These are phyloP conservation scores for Platanus orientalis DNA, from an alignment of 164 flowering plant genomes.

Conservation along the genomic window DNA sequence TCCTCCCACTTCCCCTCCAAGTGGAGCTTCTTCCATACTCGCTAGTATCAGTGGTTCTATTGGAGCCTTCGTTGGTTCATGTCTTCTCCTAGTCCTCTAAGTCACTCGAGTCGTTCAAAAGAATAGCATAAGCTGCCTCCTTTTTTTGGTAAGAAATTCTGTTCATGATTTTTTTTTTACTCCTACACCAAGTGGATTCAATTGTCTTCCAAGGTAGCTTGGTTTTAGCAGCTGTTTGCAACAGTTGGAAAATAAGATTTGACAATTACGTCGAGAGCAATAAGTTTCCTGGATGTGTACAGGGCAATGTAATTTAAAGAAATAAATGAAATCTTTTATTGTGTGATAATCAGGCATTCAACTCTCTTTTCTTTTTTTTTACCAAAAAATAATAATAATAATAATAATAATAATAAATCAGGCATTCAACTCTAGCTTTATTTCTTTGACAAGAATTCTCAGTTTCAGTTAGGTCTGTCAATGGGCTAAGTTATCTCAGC, in stretches of 20 bases:
- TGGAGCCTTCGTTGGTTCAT: constrained; percentile 46
- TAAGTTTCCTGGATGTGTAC: background rate
- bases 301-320: background rate
- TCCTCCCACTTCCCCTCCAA: constrained; percentile 16
- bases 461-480: too few relatives aligned
- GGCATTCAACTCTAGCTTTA: too few relatives aligned
- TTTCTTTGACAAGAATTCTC: too few relatives aligned
- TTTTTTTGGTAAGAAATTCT: background rate
- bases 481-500: too few relatives aligned
- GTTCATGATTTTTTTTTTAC: background rate
- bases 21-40: constrained; percentile 33
- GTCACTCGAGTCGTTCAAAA: background rate
- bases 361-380: background rate
- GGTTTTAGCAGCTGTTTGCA: constrained; percentile 1
- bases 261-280: background rate
- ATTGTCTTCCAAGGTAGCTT: background rate
- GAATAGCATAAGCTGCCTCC: constrained; percentile 3
- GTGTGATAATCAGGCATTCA: too few relatives aligned
- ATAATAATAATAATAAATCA: too few relatives aligned
- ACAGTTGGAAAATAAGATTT: constrained; percentile 5
- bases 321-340: background rate
- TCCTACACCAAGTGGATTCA: background rate
- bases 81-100: constrained; percentile 31
- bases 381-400: too few relatives aligned
- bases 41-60: constrained; percentile 22